phyloP scores from a whole-genome alignment of 2,329 filamentous ascomycete genomes.

The Diaporthe sp. region DNA sequence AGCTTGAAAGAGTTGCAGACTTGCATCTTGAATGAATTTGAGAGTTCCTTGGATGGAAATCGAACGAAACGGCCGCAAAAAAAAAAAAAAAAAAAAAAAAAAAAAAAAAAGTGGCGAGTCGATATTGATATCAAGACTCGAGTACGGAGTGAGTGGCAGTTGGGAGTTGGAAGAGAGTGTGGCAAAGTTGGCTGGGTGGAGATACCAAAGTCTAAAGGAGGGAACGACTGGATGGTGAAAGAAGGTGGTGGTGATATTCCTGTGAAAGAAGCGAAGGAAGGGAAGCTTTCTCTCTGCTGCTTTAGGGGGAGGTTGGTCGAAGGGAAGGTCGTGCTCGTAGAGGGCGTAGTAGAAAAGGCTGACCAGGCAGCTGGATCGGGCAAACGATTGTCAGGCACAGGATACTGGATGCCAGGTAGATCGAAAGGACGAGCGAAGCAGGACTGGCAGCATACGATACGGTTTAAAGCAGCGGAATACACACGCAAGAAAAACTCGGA shows the following conservation, averaged over 20 bases:
- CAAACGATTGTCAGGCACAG: slow-evolving; percentile 6
- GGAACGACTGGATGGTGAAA: background rate
- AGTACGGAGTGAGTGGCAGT: slow-evolving; percentile 13
- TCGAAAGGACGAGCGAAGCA: background rate
- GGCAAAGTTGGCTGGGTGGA: slow-evolving; percentile 1
- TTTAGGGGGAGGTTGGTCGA: slow-evolving; percentile 1
- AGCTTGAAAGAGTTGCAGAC: slow-evolving; percentile 56
- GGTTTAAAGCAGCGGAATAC: slow-evolving; percentile 18
- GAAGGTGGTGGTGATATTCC: background rate
- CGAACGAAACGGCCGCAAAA: background rate
- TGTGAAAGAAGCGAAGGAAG: slow-evolving; percentile 13
- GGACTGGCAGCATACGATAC: background rate
- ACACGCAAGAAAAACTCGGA: background rate
- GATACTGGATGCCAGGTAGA: background rate
- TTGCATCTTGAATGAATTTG: slow-evolving; percentile 39
- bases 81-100: no score
- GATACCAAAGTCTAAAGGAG: background rate
- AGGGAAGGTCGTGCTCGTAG: slow-evolving; percentile 13
- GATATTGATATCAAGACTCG: background rate
- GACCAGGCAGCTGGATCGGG: slow-evolving; percentile 19
- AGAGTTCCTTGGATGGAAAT: background rate
- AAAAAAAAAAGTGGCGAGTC: background rate
- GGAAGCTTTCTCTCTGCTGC: slow-evolving; percentile 11
- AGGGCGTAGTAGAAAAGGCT: slow-evolving; percentile 9
- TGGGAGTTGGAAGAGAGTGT: slow-evolving; percentile 1